phyloP scores from a whole-genome alignment of 805 yeast species.

The Zygoascus ofunaensis region DNA sequence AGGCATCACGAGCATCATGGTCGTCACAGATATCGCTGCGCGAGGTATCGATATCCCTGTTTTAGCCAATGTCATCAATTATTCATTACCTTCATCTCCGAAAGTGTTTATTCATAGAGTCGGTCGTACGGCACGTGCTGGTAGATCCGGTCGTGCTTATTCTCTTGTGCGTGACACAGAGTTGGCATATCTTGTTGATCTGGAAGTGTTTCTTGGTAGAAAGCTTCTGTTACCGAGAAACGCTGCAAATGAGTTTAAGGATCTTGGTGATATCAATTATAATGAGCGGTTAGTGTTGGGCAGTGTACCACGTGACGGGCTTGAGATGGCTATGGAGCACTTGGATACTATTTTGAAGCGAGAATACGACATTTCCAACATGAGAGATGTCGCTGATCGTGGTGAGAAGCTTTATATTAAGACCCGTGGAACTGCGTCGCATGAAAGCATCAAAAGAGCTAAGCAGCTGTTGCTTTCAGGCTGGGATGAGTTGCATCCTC shows the following conservation, averaged over 20 bases:
- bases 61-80: constrained; percentile 89
- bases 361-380: constrained; percentile 57
- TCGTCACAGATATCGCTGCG: constrained; percentile 90
- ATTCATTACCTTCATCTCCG: constrained; percentile 81
- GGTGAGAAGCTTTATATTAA: constrained; percentile 84
- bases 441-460: constrained; percentile 75
- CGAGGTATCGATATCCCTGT: constrained; percentile 98
- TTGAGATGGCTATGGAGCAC: constrained; percentile 68
- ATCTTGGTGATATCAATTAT: constrained; percentile 47
- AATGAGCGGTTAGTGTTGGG: constrained; percentile 77
- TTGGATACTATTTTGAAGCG: constrained; percentile 50
- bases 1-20: constrained; percentile 77
- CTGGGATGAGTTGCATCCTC: constrained; percentile 83
- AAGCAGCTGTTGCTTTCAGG: constrained; percentile 55
- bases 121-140: constrained; percentile 99
- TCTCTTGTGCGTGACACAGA: constrained; percentile 79
- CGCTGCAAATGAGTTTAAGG: constrained; percentile 16
- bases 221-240: constrained; percentile 48
- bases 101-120: constrained; percentile 95
- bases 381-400: constrained; percentile 64
- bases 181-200: constrained; percentile 79
- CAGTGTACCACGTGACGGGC: constrained; percentile 57
- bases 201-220: constrained; percentile 81
- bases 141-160: constrained; percentile 96
- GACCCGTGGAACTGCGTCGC: constrained; percentile 79